Evolutionary conservation across 139 green algal genomes (phyloP).

Genomic region (Pseudopediastrum boryanum): DNA sequence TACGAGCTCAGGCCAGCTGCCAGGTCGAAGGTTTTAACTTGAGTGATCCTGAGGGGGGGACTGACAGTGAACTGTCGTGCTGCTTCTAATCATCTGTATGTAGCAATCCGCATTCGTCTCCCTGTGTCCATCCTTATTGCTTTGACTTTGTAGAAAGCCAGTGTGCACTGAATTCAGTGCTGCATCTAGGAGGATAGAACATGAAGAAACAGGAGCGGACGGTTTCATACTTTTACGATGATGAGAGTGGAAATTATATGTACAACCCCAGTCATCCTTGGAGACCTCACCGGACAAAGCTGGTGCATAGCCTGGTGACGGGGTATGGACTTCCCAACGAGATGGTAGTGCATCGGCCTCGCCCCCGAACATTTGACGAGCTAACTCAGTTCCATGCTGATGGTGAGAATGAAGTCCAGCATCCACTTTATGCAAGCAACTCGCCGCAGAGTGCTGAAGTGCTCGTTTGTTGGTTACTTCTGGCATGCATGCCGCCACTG

Average conservation of each 20-base stretch:
- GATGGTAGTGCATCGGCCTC: slow-evolving; percentile 83
- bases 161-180: too few relatives aligned
- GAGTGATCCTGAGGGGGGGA: too few relatives aligned
- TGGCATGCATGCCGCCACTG: neutral
- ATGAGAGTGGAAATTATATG: slow-evolving; percentile 92
- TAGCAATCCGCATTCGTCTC: too few relatives aligned
- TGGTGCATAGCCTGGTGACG: slow-evolving; percentile 93
- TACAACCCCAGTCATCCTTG: slow-evolving; percentile 74
- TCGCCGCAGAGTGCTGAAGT: neutral
- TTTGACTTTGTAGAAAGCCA: too few relatives aligned
- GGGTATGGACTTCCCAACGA: slow-evolving; percentile 89
- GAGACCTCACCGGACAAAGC: slow-evolving; percentile 92
- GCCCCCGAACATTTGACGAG: slow-evolving; percentile 64
- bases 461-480: neutral
- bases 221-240: slow-evolving; percentile 94
- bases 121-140: too few relatives aligned
- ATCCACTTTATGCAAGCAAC: neutral
- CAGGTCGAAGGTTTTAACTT: too few relatives aligned
- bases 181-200: too few relatives aligned
- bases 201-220: slow-evolving; percentile 40
- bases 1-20: too few relatives aligned
- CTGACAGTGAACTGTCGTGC: too few relatives aligned
- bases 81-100: too few relatives aligned
- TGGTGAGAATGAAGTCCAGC: slow-evolving; percentile 63
- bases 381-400: slow-evolving; percentile 95